These are phyloP conservation scores for Anisodus tanguticus DNA, from an alignment of 257 asterid species.

Conservation along the genomic window DNA sequence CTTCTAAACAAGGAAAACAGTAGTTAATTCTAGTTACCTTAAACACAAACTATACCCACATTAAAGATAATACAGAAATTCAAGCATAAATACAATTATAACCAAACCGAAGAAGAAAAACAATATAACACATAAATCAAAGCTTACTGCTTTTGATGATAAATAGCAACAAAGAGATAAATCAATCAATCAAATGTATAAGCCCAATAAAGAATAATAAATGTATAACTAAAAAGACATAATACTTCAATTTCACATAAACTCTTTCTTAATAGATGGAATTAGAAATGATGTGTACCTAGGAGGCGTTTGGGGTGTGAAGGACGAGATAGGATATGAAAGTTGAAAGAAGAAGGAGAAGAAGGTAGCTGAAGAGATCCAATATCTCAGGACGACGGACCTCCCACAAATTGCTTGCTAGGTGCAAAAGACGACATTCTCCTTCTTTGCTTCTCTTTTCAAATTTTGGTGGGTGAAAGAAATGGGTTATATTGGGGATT, in stretches of 20 bases:
- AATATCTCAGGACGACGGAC: constrained; percentile 47
- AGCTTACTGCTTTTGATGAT: constrained; percentile 9
- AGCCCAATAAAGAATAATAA: no score
- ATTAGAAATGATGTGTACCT: constrained; percentile 41
- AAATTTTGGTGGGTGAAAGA: background rate
- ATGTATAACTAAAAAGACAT: no score
- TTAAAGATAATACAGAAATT: background rate
- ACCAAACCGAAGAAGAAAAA: background rate
- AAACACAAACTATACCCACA: background rate
- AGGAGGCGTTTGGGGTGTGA: constrained; percentile 58
- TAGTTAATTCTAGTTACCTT: background rate
- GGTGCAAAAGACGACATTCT: constrained; percentile 58
- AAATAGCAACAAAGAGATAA: background rate
- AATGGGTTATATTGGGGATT: background rate
- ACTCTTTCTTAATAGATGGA: background rate
- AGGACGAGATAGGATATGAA: constrained; percentile 62
- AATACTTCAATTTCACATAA: no score
- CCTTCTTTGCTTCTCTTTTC: constrained; percentile 5
- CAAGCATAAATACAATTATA: background rate
- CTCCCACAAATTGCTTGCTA: constrained; percentile 69
- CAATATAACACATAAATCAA: constrained; percentile 16
- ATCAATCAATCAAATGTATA: no score
- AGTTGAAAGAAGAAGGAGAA: constrained; percentile 43
- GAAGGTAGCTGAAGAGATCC: constrained; percentile 62
- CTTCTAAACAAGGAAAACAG: background rate